Evolutionary conservation across 257 asterid genomes (phyloP), one percentile per base, ranked within the genome.

Genomic region (Thymus mandschuricus): DNA sequence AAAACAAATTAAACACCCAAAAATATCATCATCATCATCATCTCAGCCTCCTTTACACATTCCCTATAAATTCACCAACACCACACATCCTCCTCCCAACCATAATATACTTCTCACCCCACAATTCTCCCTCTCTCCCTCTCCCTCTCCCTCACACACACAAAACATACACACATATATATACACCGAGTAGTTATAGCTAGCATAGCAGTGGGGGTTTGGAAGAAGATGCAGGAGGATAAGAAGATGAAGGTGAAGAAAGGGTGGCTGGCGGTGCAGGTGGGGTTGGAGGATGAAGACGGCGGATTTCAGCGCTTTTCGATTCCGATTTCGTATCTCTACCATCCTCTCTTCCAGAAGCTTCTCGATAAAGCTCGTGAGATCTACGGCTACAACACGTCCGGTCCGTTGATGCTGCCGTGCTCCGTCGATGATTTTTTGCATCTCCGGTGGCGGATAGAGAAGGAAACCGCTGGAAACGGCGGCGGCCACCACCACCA

Each of bases 361-460:
- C 82, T 82, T 52, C 85, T 85, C 0, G 89, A 85, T 34, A 67
- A 8, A 27, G 83, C 87, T 8, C 77, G 79, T 2, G 85, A 82
- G 9, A 60, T 78, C 33, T 85, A 82, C 38, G 87, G 83, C 30
- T 82, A 85, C 73, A 70, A 72, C 28, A 58, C 75, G 1, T 9
- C 50, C 10, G 89, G 89, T 4, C 87, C 80, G 0, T 73, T 85
- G 4, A 52, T 48, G 60, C 79, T 85, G 4, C 89, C 89, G 0
- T 85, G 86, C 70, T 81, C 86, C 38, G 80, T 81, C 54, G 86
- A 84, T 4, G 85, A 81, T 62, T 84, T 81, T 13, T 66, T 74
- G 15, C 81, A 79, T 21, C 81, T 84, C 0, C 82, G 82, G 45
- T 75, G 83, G 83, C 81, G 75, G 67, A 72, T 84, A 0, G 83